Conservation (phyloP, 2,329 filamentous ascomycete species). For the Xylaria sp. region DNA sequence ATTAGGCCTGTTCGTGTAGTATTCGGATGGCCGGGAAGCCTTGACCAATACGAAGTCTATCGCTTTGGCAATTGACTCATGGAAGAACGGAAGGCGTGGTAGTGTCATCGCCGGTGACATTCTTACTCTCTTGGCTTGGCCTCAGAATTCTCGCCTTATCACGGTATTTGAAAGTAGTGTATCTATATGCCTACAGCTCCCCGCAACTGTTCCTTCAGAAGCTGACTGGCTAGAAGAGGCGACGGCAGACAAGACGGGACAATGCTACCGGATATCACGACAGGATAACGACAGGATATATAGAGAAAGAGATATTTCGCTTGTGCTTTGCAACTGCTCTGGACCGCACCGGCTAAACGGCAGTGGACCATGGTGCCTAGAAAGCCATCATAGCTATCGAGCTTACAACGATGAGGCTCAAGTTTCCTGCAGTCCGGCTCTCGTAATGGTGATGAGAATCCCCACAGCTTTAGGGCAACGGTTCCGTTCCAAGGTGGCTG, state of each 20-base stretch:
- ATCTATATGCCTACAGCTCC: background rate
- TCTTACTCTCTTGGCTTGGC: background rate
- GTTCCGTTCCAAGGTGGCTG: background rate
- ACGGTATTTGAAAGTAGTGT: background rate
- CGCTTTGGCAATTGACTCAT: background rate
- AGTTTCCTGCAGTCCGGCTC: slow-evolving; percentile 10
- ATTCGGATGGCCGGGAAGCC: background rate
- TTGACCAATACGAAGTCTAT: background rate
- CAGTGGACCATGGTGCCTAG: background rate
- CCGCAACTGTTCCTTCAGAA: background rate
- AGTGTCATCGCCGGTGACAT: background rate
- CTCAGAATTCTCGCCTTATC: background rate
- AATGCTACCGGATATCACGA: background rate
- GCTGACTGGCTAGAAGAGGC: background rate
- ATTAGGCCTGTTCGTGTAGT: background rate
- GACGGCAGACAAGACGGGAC: background rate
- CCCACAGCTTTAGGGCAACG: background rate
- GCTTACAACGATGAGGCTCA: slow-evolving; percentile 25
- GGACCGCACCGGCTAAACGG: background rate
- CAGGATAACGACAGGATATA: background rate
- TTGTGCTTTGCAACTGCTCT: background rate
- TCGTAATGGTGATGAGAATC: slow-evolving; percentile 20
- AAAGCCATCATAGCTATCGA: slow-evolving; percentile 25
- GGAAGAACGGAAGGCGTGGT: background rate
- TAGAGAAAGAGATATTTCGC: background rate